Base-by-base conservation (phyloP, 1,284 basidiomycete species). In the Trichosporon coremiiforme region DNA sequence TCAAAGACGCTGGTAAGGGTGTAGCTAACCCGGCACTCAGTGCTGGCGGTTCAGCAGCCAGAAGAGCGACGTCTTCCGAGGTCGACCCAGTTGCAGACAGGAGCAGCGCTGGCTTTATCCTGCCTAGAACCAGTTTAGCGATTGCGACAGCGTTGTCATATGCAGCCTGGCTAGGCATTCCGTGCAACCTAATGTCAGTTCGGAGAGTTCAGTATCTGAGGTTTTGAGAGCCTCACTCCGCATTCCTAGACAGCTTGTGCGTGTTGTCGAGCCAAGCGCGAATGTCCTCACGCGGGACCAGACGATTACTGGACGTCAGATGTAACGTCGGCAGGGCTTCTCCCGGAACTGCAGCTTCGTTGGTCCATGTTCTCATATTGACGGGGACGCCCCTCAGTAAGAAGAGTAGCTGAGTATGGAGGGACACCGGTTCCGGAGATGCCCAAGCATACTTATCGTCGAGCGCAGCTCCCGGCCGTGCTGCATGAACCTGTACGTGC, bases 371-470 rank as follows among this genome's bases (percentile, higher is more conserved):
- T 25, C 75, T 69, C 71, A 81, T 80, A 2, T 65, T 55, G 10
- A 81, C 74, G 0, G 69, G 63, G 3, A 77, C 68, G 8, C 76
- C 72, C 4, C 81, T 75, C 7, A 82, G 74, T 2, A 82, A 71
- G 72, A 83, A 79, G 10, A 83, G 70, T 1, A 83, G 76, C 65
- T 83, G 81, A 0, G 77, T 74, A 7, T 80, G 75, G 5, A 83
- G 75, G 13, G 74, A 80, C 0, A 74, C 67, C 2, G 81, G 79
- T 4, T 66, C 69, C 2, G 72, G 29, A 0, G 81, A 80, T 1
- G 79, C 75, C 80, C 80, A 82, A 8, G 68, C 22, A 4, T 60
- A n/a, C 9, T n/a, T 77, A 75, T 8, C 68, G 38, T 60, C 77
- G 72, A 0, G 71, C 68, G 45, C 75, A 74, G n/a, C 66, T 45